phyloP scores from a whole-genome alignment of 73 alveolate genomes.

The Tetrahymena borealis region DNA sequence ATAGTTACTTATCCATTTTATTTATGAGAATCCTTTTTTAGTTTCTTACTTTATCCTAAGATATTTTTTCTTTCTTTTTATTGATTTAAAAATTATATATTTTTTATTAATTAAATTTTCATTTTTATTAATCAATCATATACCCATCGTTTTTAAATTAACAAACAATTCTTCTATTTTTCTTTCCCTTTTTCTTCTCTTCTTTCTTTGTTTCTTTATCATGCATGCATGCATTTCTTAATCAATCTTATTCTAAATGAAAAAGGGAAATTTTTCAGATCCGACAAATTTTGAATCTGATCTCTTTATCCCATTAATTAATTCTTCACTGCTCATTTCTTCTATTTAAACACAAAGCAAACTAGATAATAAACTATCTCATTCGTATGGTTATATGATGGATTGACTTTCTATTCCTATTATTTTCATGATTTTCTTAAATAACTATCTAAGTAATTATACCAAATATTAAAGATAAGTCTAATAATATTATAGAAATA shows the following conservation, averaged over 20 bases:
- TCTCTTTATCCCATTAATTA: too few species aligned
- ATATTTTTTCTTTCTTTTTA: not conserved
- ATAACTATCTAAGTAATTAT: too few species aligned
- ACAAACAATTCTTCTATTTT: not conserved
- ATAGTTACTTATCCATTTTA: not conserved
- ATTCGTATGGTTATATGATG: too few species aligned
- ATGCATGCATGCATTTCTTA: not conserved
- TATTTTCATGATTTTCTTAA: too few species aligned
- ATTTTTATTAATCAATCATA: not conserved
- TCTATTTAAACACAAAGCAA: not conserved
- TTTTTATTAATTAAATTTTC: not conserved
- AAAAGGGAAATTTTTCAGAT: not conserved
- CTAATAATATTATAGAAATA: too few species aligned
- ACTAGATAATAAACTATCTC: not conserved
- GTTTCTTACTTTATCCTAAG: not conserved
- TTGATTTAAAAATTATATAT: not conserved
- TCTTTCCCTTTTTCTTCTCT: not conserved
- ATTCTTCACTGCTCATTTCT: not conserved
- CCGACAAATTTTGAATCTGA: constrained; percentile 1
- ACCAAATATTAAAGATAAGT: too few species aligned
- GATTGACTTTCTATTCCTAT: too few species aligned
- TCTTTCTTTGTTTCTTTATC: not conserved
- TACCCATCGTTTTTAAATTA: not conserved
- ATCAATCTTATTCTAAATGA: not conserved
- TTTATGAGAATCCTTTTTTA: not conserved